Evolutionary conservation across 495 filamentous ascomycete genomes (phyloP).

Genomic region (Neurospora africana): DNA sequence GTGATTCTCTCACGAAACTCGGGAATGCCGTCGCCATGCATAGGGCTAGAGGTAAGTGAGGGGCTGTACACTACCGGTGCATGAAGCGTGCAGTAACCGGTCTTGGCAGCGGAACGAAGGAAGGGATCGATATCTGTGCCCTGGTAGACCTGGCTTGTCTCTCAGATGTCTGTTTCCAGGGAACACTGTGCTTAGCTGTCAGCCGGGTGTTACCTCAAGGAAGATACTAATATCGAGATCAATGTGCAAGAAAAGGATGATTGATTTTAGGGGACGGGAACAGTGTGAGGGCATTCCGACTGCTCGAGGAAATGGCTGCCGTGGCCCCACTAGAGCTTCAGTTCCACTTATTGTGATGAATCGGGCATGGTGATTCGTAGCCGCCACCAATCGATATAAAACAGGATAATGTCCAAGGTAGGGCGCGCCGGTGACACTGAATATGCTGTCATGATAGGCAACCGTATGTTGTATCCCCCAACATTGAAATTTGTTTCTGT

Average conservation of each 20-base stretch:
- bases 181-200: neutral
- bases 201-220: neutral
- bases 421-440: neutral
- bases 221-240: neutral
- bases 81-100: neutral
- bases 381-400: neutral
- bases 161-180: neutral
- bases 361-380: neutral
- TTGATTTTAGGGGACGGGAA: neutral
- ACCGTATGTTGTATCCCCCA: neutral
- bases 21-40: slow-evolving; percentile 4
- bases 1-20: neutral
- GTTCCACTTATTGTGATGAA: neutral
- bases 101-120: neutral
- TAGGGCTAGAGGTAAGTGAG: slow-evolving; percentile 21
- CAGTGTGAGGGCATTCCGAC: neutral
- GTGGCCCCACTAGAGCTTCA: neutral
- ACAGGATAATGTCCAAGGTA: neutral
- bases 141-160: neutral
- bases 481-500: neutral
- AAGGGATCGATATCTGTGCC: too few relatives aligned
- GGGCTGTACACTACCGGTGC: slow-evolving; percentile 6
- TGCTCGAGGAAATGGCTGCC: neutral
- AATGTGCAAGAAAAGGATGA: neutral
- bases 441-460: neutral